These are phyloP conservation scores for Exophiala oligosperma DNA, from an alignment of 2,329 filamentous ascomycete species.

Conservation along the genomic window DNA sequence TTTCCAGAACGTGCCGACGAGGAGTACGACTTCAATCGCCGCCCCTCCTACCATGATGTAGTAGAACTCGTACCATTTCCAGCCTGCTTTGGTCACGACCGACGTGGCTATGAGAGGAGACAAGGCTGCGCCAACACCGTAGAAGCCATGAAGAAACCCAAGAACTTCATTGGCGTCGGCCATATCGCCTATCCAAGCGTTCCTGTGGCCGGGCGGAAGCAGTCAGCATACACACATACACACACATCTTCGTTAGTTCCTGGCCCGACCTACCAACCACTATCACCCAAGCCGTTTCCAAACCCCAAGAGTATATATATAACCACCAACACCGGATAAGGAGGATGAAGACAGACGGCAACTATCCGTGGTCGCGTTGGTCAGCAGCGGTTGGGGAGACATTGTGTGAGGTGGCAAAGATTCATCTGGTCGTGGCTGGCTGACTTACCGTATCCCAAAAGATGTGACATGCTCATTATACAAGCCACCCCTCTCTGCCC, in stretches of 20 bases:
- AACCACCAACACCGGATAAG: constrained; percentile 66
- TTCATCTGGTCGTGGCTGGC: not conserved
- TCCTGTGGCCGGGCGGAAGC: constrained; percentile 38
- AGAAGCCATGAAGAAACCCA: constrained; percentile 73
- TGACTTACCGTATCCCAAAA: constrained; percentile 57
- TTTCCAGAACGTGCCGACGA: constrained; percentile 53
- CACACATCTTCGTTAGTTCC: constrained; percentile 37
- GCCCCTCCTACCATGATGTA: constrained; percentile 61
- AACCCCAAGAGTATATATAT: constrained; percentile 67
- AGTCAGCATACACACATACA: constrained; percentile 34
- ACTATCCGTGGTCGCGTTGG: constrained; percentile 41
- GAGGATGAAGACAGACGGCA: constrained; percentile 63
- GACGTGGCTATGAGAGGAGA: constrained; percentile 68
- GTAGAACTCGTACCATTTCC: constrained; percentile 70
- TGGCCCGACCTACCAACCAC: constrained; percentile 44
- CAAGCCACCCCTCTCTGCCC: constrained; percentile 73
- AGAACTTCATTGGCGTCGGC: constrained; percentile 69
- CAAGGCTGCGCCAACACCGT: constrained; percentile 69
- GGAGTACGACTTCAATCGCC: constrained; percentile 18
- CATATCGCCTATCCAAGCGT: constrained; percentile 70
- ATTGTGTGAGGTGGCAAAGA: too few species aligned
- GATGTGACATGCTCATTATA: constrained; percentile 61
- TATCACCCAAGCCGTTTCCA: constrained; percentile 68
- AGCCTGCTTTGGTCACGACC: constrained; percentile 48
- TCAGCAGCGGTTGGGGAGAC: not conserved